Percentiles rank a stretch among this genome's conserved stretches.
These are phyloP conservation scores for Rhizoctonia solani DNA, from an alignment of 1,284 basidiomycete genomes.

Conservation along the genomic window DNA sequence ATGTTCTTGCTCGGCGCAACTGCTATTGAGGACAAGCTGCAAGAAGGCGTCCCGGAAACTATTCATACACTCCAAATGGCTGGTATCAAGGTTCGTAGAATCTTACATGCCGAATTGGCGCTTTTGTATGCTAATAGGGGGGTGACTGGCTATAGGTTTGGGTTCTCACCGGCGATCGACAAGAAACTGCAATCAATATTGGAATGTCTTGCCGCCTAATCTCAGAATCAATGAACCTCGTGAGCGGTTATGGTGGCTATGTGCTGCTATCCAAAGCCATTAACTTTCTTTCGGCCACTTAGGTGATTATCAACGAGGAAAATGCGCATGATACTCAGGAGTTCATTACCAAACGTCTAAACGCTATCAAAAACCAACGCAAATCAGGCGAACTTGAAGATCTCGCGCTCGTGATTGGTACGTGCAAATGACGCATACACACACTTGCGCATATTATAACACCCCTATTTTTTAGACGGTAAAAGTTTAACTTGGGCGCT, in stretches of 20 bases:
- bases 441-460: background rate
- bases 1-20: conserved; percentile 93
- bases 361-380: conserved; percentile 91
- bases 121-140: background rate
- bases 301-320: conserved; percentile 95
- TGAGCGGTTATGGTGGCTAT: conserved; percentile 48
- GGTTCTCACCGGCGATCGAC: conserved; percentile 97
- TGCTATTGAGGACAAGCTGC: conserved; percentile 97
- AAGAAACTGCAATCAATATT: conserved; percentile 99
- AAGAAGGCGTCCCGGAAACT: conserved; percentile 97
- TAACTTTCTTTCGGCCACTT: conserved; percentile 30
- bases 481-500: conserved; percentile 92
- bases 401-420: conserved; percentile 92
- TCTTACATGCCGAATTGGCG: too few species aligned
- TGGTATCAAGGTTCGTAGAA: conserved; percentile 81
- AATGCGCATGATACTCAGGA: conserved; percentile 81
- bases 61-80: conserved; percentile 98
- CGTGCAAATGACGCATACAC: background rate
- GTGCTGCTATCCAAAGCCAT: too few species aligned
- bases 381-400: conserved; percentile 92
- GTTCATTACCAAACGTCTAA: conserved; percentile 84
- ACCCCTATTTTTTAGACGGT: conserved; percentile 69
- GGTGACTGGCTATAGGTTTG: conserved; percentile 67
- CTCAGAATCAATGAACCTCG: conserved; percentile 98
- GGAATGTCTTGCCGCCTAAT: conserved; percentile 96